A percentile compares a stretch with the other conserved stretches of the same genome.
Evolutionary conservation across 2,329 filamentous ascomycete species (phyloP).

Genomic region (Zymoseptoria passerinii): DNA sequence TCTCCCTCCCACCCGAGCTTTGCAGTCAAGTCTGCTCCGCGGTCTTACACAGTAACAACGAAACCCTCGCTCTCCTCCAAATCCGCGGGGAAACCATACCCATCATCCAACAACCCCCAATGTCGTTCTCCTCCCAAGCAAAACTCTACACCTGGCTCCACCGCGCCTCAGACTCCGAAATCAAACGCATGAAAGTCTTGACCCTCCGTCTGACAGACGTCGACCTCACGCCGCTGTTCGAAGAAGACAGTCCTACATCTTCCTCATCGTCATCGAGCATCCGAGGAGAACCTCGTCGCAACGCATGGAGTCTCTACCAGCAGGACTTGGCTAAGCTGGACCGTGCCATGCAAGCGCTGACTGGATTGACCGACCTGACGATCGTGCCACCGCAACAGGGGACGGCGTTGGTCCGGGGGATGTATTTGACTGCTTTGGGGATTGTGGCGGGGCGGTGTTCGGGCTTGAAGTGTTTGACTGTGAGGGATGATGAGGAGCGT

Average conservation of each 20-base stretch:
- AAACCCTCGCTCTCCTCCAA: slow-evolving; percentile 9
- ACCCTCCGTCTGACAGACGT: slow-evolving; percentile 21
- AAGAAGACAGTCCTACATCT: neutral
- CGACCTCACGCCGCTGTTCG: slow-evolving; percentile 17
- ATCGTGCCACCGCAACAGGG: slow-evolving; percentile 15
- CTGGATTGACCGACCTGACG: slow-evolving; percentile 15
- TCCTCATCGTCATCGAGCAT: neutral
- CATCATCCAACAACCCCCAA: slow-evolving; percentile 16
- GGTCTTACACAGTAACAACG: slow-evolving; percentile 1
- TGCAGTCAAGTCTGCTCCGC: slow-evolving; percentile 8
- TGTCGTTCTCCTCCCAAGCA: slow-evolving; percentile 20
- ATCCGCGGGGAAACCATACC: slow-evolving; percentile 20
- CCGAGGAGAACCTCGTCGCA: neutral
- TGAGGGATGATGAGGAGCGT: neutral
- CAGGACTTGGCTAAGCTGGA: slow-evolving; percentile 20
- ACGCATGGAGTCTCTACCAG: slow-evolving; percentile 22
- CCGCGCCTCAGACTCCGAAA: slow-evolving; percentile 12
- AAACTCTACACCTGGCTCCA: slow-evolving; percentile 23
- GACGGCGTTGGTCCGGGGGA: slow-evolving; percentile 18
- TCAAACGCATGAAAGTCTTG: slow-evolving; percentile 18
- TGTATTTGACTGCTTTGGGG: slow-evolving; percentile 21
- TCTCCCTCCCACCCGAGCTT: slow-evolving; percentile 14
- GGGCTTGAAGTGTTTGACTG: neutral
- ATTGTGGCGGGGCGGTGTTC: neutral
- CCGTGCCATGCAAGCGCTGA: slow-evolving; percentile 13